Percentiles rank a stretch among this genome's conserved stretches.
Conservation (phyloP, 176 grass and related monocot species). For the Musa beccarii region DNA sequence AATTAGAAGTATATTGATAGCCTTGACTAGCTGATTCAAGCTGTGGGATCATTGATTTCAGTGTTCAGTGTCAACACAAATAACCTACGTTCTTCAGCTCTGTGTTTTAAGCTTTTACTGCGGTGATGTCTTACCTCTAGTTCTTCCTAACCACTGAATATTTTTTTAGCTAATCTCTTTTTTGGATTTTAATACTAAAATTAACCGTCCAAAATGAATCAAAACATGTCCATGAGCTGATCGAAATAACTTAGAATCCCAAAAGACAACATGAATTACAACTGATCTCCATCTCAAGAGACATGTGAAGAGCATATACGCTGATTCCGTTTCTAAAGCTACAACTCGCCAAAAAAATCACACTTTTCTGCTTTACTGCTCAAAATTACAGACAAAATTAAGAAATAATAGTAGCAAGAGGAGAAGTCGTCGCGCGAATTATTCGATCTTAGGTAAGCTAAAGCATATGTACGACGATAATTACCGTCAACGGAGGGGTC, state of each 20-base stretch:
- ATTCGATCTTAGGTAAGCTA: neutral
- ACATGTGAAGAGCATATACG: neutral
- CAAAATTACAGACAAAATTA: neutral
- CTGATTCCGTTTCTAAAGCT: neutral
- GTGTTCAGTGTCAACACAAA: neutral
- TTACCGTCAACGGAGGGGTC: constrained; percentile 31
- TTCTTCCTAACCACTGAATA: neutral
- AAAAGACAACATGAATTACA: neutral
- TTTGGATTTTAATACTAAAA: neutral
- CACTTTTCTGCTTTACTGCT: neutral
- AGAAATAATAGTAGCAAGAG: neutral
- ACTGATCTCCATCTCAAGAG: neutral
- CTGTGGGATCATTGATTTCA: no score
- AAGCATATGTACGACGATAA: neutral
- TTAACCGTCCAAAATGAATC: neutral
- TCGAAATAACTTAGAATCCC: neutral
- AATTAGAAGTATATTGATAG: neutral
- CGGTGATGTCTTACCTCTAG: no score
- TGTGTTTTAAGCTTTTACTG: neutral
- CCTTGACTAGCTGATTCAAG: neutral
- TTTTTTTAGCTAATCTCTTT: neutral
- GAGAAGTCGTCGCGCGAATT: neutral
- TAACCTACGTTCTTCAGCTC: neutral
- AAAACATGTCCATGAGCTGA: neutral
- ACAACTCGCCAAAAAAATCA: neutral